Evolutionary conservation across 2,329 filamentous ascomycete genomes (phyloP).

Genomic region (Colletotrichum orchidophilum): DNA sequence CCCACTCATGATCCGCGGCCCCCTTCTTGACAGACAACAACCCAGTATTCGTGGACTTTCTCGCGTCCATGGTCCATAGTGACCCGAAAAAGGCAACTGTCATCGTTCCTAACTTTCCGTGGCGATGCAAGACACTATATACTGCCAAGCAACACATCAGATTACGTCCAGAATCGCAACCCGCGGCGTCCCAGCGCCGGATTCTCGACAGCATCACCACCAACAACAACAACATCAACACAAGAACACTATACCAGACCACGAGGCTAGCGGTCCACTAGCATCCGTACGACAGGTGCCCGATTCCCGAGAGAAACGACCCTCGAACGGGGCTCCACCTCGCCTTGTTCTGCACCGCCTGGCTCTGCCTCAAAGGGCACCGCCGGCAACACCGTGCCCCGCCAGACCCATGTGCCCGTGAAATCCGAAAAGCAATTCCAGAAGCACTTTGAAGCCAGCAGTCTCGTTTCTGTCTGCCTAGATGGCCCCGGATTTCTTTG

Average conservation of each 20-base stretch:
- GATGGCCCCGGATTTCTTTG: neutral
- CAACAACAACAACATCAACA: neutral
- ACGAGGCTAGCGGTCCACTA: neutral
- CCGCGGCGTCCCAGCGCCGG: neutral
- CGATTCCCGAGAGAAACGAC: constrained; percentile 5
- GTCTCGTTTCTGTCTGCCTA: neutral
- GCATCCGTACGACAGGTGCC: constrained; percentile 4
- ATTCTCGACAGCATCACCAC: neutral
- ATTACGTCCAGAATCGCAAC: neutral
- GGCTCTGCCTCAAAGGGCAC: constrained; percentile 1
- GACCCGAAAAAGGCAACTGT: neutral
- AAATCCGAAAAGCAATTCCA: constrained; percentile 14
- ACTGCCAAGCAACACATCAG: neutral
- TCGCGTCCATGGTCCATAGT: neutral
- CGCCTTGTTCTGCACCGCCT: neutral
- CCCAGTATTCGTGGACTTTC: neutral
- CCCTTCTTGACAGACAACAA: neutral
- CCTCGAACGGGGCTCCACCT: constrained; percentile 10
- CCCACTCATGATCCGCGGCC: neutral
- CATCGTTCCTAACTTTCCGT: neutral
- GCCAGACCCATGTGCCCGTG: neutral
- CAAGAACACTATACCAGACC: neutral
- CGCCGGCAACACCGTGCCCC: constrained; percentile 15
- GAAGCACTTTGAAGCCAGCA: neutral
- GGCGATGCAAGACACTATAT: neutral